Evolutionary conservation across 768 basidiomycete genomes (phyloP).

Genomic region (Naematelia encephala): DNA sequence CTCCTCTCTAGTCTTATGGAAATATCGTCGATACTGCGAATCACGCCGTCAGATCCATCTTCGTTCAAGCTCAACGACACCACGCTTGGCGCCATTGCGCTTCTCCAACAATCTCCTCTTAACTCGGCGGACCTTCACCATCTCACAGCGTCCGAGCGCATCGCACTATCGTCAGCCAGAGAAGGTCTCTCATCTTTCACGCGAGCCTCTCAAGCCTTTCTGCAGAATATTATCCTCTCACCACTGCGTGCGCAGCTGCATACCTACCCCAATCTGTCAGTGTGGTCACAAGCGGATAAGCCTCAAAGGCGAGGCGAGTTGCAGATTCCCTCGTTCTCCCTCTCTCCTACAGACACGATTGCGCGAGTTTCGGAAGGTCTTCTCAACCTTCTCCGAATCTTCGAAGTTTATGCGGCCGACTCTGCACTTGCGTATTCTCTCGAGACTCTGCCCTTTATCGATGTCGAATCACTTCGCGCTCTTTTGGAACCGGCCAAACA

Average conservation of each 20-base stretch:
- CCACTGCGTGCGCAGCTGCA: conserved; percentile 73
- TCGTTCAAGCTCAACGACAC: conserved; percentile 49
- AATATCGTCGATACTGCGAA: conserved; percentile 26
- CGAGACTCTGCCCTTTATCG: conserved; percentile 71
- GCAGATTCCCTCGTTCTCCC: conserved; percentile 82
- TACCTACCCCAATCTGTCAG: conserved; percentile 64
- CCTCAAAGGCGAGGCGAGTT: conserved; percentile 56
- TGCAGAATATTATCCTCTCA: conserved; percentile 78
- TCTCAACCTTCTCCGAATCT: conserved; percentile 83
- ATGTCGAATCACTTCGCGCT: conserved; percentile 53
- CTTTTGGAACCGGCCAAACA: conserved; percentile 2
- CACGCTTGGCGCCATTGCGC: conserved; percentile 60
- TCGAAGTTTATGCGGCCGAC: conserved; percentile 91
- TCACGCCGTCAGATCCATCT: conserved; percentile 61
- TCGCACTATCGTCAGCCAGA: conserved; percentile 4
- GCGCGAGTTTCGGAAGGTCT: conserved; percentile 90
- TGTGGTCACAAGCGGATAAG: conserved; percentile 64
- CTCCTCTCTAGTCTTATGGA: conserved; percentile 58
- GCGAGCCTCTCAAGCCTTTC: conserved; percentile 66
- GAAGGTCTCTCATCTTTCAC: conserved; percentile 54
- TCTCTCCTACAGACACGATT: conserved; percentile 83
- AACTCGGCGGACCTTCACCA: conserved; percentile 73
- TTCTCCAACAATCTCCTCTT: conserved; percentile 75
- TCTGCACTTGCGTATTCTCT: conserved; percentile 74
- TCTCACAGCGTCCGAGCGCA: background rate